Percentiles rank a stretch among this genome's conserved stretches.
Evolutionary conservation across 495 filamentous ascomycete species (phyloP).

Genomic region (Penicillium paradoxum): DNA sequence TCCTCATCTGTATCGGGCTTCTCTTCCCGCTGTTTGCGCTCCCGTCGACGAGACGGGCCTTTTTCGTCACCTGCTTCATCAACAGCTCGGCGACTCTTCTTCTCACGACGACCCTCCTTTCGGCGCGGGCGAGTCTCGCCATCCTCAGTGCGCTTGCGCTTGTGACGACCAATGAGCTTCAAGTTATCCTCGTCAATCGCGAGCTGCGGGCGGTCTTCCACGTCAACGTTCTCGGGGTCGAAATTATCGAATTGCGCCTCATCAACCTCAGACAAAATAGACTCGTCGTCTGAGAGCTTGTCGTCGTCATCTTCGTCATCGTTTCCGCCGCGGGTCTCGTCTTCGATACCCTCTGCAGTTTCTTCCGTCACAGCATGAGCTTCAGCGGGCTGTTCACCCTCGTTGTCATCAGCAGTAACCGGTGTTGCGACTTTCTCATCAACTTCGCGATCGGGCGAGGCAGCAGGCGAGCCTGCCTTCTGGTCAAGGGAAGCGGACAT

Average conservation of each 20-base stretch:
- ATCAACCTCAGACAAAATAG: slow-evolving; percentile 90
- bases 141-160: slow-evolving; percentile 70
- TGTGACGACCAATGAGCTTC: slow-evolving; percentile 66
- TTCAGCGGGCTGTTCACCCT: slow-evolving; percentile 12
- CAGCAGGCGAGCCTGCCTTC: slow-evolving; percentile 20
- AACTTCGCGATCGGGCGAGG: slow-evolving; percentile 20
- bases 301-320: slow-evolving; percentile 29
- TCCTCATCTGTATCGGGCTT: slow-evolving; percentile 61
- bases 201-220: slow-evolving; percentile 70
- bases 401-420: slow-evolving; percentile 26
- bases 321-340: slow-evolving; percentile 9
- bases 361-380: slow-evolving; percentile 13
- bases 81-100: slow-evolving; percentile 61
- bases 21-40: slow-evolving; percentile 44
- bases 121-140: slow-evolving; percentile 58
- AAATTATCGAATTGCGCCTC: slow-evolving; percentile 92
- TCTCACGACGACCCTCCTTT: slow-evolving; percentile 70
- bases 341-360: slow-evolving; percentile 1
- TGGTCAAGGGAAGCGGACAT: slow-evolving; percentile 43
- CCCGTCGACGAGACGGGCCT: slow-evolving; percentile 49
- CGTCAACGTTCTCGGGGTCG: slow-evolving; percentile 68
- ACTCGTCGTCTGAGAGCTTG: slow-evolving; percentile 68
- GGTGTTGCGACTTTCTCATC: slow-evolving; percentile 22
- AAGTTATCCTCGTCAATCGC: slow-evolving; percentile 87
- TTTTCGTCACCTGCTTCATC: slow-evolving; percentile 51